Evolutionary conservation across 108 stramenopile genomes (phyloP).

Genomic region (Skeletonema marinoi): DNA sequence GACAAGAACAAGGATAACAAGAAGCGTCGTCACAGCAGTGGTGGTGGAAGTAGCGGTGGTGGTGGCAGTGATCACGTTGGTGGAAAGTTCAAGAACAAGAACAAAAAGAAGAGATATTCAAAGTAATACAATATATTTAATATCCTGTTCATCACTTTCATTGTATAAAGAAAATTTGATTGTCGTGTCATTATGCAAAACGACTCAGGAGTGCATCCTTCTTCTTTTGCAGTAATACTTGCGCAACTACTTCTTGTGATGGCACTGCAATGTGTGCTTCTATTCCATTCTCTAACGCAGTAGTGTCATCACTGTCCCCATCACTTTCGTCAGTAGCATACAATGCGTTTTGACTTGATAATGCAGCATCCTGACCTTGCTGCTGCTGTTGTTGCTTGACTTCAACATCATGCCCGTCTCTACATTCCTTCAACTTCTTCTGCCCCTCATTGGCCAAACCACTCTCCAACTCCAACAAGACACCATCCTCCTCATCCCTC

Average conservation of each 20-base stretch:
- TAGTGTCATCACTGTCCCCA: slow-evolving; percentile 42
- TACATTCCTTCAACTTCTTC: slow-evolving; percentile 29
- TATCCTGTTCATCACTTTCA: too few species aligned
- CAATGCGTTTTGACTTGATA: background rate
- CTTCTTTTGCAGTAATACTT: slow-evolving; percentile 72
- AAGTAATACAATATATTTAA: background rate
- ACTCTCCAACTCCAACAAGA: slow-evolving; percentile 76
- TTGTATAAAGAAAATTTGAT: background rate
- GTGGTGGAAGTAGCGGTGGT: background rate
- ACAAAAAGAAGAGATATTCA: background rate
- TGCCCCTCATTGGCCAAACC: slow-evolving; percentile 50
- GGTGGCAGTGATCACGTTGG: background rate
- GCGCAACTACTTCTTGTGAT: slow-evolving; percentile 64
- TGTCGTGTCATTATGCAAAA: slow-evolving; percentile 26
- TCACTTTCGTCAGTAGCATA: slow-evolving; percentile 9
- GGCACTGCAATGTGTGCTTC: slow-evolving; percentile 53
- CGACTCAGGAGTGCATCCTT: slow-evolving; percentile 75
- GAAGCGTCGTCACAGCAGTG: background rate
- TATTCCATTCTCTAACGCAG: slow-evolving; percentile 34
- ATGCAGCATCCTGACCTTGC: too few species aligned
- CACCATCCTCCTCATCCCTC: slow-evolving; percentile 93
- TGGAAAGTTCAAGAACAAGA: background rate
- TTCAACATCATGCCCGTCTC: slow-evolving; percentile 30
- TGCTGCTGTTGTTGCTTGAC: slow-evolving; percentile 9
- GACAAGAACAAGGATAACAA: background rate